These are phyloP conservation scores for Bipolaris victoriae DNA, from an alignment of 2,329 filamentous ascomycete genomes.

Conservation along the genomic window DNA sequence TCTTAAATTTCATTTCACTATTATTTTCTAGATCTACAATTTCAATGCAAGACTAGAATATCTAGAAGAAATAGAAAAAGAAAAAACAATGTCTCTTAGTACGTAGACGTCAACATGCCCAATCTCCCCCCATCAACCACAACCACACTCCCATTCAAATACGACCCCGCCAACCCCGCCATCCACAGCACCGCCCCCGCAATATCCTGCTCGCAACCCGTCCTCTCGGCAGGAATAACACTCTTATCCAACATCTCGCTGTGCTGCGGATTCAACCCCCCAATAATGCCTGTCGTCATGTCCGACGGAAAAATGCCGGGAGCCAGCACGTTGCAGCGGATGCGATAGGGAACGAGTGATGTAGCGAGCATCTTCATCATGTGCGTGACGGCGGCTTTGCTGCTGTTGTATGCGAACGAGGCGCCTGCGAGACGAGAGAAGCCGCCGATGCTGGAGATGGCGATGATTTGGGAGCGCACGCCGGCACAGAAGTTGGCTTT, in stretches of 20 bases:
- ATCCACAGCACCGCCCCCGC: slow-evolving; percentile 70
- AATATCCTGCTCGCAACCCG: slow-evolving; percentile 68
- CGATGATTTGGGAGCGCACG: slow-evolving; percentile 29
- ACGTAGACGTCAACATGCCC: slow-evolving; percentile 61
- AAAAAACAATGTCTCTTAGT: no score
- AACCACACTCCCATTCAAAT: slow-evolving; percentile 68
- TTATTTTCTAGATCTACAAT: no score
- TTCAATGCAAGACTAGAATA: no score
- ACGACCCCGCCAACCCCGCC: slow-evolving; percentile 68
- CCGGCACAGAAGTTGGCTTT: slow-evolving; percentile 16
- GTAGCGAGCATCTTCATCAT: slow-evolving; percentile 59
- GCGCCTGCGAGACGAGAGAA: slow-evolving; percentile 13
- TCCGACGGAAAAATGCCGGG: slow-evolving; percentile 50
- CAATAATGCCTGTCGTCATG: slow-evolving; percentile 21
- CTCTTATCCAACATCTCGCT: slow-evolving; percentile 11
- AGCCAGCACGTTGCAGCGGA: slow-evolving; percentile 58
- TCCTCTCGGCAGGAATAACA: slow-evolving; percentile 60
- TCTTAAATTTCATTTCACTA: not conserved
- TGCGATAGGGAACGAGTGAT: slow-evolving; percentile 48
- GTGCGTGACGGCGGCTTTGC: slow-evolving; percentile 57
- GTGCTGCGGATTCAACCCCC: not conserved
- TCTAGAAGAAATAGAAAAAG: not conserved
- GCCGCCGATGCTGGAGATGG: slow-evolving; percentile 20
- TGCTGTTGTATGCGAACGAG: slow-evolving; percentile 30
- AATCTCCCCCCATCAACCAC: slow-evolving; percentile 69